Evolutionary conservation across 257 asterid species (phyloP), one percentile per base, ranked within the genome.

Genomic region (Solanum pimpinellifolium): DNA sequence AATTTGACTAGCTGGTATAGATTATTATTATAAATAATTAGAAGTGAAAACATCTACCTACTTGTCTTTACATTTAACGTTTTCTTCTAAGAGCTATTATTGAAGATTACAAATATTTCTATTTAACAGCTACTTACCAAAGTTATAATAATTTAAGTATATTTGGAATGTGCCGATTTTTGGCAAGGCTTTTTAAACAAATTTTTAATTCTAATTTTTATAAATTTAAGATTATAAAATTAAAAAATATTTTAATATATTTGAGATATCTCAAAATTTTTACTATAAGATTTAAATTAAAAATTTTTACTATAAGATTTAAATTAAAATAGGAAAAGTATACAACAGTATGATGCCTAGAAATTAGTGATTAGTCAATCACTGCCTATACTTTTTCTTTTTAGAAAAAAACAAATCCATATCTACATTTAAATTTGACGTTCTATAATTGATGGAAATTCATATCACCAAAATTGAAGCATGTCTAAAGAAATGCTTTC

Each of bases 191-290:
- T 21, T 60, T 23, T 60, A 0, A 60, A 60, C 0, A 60, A 60
- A 10, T 2, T 0, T 60, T 23, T 60, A 21, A 23, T 60, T 60
- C 9, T 2, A 60, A 21, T 3, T 23, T 1, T 23, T 6, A 10
- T 3, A 59, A 20, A 20, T 59, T 59, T 59, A 59, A 59, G 0
- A 7, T 2, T 59, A 20, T 11, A 59, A 9, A 9, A 59, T 59
- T 21, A 9, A 60, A 60, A 0, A 0, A 21, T 0, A 9, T 21
- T 60, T 21, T 0, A 1, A 0, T 60, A 60, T 9, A 60, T 4
- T 21, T 9, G 25, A 59, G 25, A 8, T 21, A 21, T 59, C 25
- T 8, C 3, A 20, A 9, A 7, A 9, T 9, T 21, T 60, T 60
- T 60, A 60, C 14, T 9, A 9, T 2, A 59, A 59, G 6, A 59